Percentiles rank a stretch among this genome's conserved stretches.
phyloP scores from a whole-genome alignment of 805 yeast genomes.

The Spathaspora gorwiae region DNA sequence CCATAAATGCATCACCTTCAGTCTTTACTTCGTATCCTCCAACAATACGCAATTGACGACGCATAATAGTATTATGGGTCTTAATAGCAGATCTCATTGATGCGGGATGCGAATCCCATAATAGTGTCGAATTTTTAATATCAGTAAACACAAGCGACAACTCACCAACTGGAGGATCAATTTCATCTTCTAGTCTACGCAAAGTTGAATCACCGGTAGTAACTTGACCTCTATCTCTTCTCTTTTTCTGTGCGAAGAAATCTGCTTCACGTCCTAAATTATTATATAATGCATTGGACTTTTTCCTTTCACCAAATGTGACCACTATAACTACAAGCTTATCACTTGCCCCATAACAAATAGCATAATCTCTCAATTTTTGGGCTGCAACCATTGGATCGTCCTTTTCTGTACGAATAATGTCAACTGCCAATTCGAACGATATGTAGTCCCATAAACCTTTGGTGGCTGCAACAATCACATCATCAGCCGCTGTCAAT shows the following conservation, averaged over 20 bases:
- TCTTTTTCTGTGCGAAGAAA: constrained; percentile 32
- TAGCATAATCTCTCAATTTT: constrained; percentile 87
- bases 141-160: constrained; percentile 96
- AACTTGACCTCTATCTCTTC: constrained; percentile 35
- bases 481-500: constrained; percentile 68
- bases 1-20: constrained; percentile 99
- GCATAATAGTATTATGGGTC: constrained; percentile 89
- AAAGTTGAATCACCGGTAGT: constrained; percentile 59
- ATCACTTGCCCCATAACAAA: constrained; percentile 82
- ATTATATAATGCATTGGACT: constrained; percentile 27
- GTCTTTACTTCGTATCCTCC: constrained; percentile 99
- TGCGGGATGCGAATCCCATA: constrained; percentile 90
- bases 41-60: constrained; percentile 83
- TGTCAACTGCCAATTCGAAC: constrained; percentile 84
- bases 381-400: constrained; percentile 92
- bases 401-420: constrained; percentile 72
- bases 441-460: constrained; percentile 83
- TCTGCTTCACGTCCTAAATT: constrained; percentile 36
- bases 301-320: constrained; percentile 53
- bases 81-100: constrained; percentile 97
- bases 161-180: constrained; percentile 91
- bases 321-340: constrained; percentile 79
- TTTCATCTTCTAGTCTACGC: constrained; percentile 82
- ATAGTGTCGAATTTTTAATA: constrained; percentile 85
- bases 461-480: constrained; percentile 77